Evolutionary conservation across 805 yeast genomes (phyloP).

Genomic region (Scheffersomyces spartinae): DNA sequence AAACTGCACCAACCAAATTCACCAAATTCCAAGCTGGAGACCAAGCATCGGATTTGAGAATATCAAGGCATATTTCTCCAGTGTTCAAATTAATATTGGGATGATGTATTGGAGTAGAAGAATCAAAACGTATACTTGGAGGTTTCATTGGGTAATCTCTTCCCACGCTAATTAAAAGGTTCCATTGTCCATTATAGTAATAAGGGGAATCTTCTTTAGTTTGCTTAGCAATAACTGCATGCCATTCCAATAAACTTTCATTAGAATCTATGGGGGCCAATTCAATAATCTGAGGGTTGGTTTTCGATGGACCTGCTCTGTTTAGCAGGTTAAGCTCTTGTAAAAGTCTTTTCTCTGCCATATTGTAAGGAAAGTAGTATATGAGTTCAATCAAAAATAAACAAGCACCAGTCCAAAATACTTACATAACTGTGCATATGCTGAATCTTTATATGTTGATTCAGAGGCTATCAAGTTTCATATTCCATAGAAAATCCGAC

Average conservation of each 20-base stretch:
- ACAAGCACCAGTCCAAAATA: too few species aligned
- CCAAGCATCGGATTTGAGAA: slow-evolving; percentile 48
- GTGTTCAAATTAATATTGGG: slow-evolving; percentile 30
- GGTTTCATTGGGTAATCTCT: slow-evolving; percentile 46
- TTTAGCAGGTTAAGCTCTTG: too few species aligned
- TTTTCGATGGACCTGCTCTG: too few species aligned
- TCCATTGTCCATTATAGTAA: slow-evolving; percentile 40
- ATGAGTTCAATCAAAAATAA: too few species aligned
- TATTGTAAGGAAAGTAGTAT: too few species aligned
- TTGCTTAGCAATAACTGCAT: slow-evolving; percentile 1
- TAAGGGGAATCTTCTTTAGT: slow-evolving; percentile 35
- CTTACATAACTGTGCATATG: too few species aligned
- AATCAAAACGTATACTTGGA: slow-evolving; percentile 42
- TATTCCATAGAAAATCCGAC: too few species aligned
- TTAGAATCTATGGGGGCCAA: too few species aligned
- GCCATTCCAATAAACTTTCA: slow-evolving; percentile 1
- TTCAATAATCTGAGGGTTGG: too few species aligned
- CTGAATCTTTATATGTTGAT: too few species aligned
- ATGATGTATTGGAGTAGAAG: slow-evolving; percentile 30
- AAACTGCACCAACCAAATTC: slow-evolving; percentile 43
- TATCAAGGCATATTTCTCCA: slow-evolving; percentile 66
- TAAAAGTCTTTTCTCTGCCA: too few species aligned
- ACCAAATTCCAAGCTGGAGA: slow-evolving; percentile 64
- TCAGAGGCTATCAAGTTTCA: too few species aligned
- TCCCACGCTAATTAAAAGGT: slow-evolving; percentile 33